phyloP scores from a whole-genome alignment of 176 grass and related monocot genomes.

The Avena atlantica region DNA sequence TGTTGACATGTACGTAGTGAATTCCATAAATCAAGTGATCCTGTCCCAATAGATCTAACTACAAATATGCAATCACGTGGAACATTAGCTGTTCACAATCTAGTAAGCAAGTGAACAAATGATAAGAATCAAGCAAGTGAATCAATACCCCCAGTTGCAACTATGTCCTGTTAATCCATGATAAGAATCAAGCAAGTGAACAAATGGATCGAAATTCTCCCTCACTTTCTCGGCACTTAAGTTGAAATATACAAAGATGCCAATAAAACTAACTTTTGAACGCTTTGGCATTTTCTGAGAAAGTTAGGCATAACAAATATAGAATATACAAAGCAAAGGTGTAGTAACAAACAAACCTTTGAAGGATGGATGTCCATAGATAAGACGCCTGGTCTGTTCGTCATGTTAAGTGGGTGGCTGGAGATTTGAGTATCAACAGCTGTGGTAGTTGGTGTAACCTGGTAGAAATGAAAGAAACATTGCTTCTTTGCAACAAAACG shows the following conservation, averaged over 20 bases:
- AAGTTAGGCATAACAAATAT: background rate
- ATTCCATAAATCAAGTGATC: background rate
- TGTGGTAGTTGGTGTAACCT: constrained; percentile 68
- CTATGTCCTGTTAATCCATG: too few species aligned
- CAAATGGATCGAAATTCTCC: background rate
- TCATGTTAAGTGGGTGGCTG: constrained; percentile 89
- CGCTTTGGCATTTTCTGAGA: background rate
- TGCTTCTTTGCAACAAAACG: constrained; percentile 10
- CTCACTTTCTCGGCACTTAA: background rate
- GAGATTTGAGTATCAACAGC: constrained; percentile 75
- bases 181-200: background rate
- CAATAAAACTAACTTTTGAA: background rate
- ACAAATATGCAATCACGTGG: background rate
- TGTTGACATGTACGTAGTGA: background rate
- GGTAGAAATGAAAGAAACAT: constrained; percentile 19
- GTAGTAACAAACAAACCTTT: constrained; percentile 61
- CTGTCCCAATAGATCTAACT: background rate
- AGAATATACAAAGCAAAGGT: constrained; percentile 11
- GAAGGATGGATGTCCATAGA: constrained; percentile 88
- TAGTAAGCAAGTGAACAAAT: constrained; percentile 49
- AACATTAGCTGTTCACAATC: constrained; percentile 14
- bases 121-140: constrained; percentile 37
- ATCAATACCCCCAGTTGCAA: too few species aligned
- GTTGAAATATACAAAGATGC: background rate
- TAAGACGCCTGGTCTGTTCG: constrained; percentile 77